Percentiles rank a stretch among this genome's conserved stretches.
phyloP scores from a whole-genome alignment of 2,329 filamentous ascomycete species.

The Pleoardoris graminearum region DNA sequence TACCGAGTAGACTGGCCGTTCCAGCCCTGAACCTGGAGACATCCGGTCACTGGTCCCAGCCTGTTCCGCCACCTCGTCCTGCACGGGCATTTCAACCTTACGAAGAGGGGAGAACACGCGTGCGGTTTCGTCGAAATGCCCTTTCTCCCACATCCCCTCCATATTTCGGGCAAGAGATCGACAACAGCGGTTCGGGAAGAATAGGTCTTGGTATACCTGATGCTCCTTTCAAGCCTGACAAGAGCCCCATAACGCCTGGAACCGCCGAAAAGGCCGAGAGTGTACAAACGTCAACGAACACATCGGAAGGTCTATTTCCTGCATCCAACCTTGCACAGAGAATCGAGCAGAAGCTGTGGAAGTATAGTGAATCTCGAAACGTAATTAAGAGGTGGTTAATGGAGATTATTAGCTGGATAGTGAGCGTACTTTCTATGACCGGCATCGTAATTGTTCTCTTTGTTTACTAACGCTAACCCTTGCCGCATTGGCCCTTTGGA shows the following conservation, averaged over 20 bases:
- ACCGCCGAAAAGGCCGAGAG: conserved; percentile 9
- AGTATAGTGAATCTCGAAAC: conserved; percentile 16
- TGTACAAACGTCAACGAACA: neutral
- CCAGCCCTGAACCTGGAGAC: conserved; percentile 10
- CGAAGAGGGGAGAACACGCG: neutral
- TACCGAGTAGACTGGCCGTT: conserved; percentile 2
- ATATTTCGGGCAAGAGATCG: neutral
- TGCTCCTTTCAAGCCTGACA: conserved; percentile 6
- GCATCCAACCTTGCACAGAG: conserved; percentile 18
- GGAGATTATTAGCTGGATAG: conserved; percentile 17
- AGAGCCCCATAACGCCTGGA: conserved; percentile 11
- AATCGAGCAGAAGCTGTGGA: conserved; percentile 16
- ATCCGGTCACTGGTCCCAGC: neutral
- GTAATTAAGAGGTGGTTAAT: conserved; percentile 20
- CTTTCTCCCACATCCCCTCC: conserved; percentile 8
- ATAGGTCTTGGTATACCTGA: conserved; percentile 14
- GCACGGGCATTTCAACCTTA: neutral
- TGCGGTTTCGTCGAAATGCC: conserved; percentile 11
- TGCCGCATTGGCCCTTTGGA: conserved; percentile 9
- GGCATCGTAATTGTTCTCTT: conserved; percentile 12
- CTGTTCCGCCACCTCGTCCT: conserved; percentile 6
- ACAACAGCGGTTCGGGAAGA: neutral
- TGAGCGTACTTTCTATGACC: conserved; percentile 20
- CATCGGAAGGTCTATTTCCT: neutral
- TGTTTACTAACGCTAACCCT: neutral